Conservation (phyloP, 495 filamentous ascomycete species). For the Neurospora sp. region DNA sequence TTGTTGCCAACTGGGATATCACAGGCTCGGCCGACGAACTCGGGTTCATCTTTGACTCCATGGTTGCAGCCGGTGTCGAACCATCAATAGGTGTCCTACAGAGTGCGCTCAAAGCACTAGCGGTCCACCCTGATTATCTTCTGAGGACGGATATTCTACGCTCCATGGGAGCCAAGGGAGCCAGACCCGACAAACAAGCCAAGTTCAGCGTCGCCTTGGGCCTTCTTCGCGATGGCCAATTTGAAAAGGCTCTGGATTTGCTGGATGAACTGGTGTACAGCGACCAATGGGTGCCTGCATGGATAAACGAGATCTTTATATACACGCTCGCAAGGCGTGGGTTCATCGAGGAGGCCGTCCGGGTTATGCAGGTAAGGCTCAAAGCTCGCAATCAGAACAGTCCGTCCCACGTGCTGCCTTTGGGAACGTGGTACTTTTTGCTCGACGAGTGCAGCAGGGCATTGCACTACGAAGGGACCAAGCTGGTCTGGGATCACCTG, state of each 20-base stretch:
- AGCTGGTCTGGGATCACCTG: slow-evolving; percentile 47
- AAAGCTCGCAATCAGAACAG: slow-evolving; percentile 28
- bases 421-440: slow-evolving; percentile 53
- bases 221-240: slow-evolving; percentile 65
- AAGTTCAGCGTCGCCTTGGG: slow-evolving; percentile 62
- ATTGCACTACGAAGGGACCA: slow-evolving; percentile 26
- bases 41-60: slow-evolving; percentile 53
- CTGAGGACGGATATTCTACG: slow-evolving; percentile 59
- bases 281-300: slow-evolving; percentile 46
- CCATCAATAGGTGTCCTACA: slow-evolving; percentile 59
- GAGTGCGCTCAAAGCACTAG: slow-evolving; percentile 50
- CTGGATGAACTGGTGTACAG: slow-evolving; percentile 54
- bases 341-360: slow-evolving; percentile 67
- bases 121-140: slow-evolving; percentile 78
- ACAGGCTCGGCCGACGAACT: slow-evolving; percentile 56
- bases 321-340: slow-evolving; percentile 56
- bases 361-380: slow-evolving; percentile 47
- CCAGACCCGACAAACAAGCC: not conserved
- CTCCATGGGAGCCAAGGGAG: slow-evolving; percentile 50
- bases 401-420: slow-evolving; percentile 30
- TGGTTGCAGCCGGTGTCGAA: slow-evolving; percentile 49
- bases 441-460: slow-evolving; percentile 55
- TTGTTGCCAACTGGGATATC: slow-evolving; percentile 57
- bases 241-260: slow-evolving; percentile 70
- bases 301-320: slow-evolving; percentile 68